These are phyloP conservation scores for Dothistroma pini DNA, from an alignment of 2,329 filamentous ascomycete species.

Conservation along the genomic window DNA sequence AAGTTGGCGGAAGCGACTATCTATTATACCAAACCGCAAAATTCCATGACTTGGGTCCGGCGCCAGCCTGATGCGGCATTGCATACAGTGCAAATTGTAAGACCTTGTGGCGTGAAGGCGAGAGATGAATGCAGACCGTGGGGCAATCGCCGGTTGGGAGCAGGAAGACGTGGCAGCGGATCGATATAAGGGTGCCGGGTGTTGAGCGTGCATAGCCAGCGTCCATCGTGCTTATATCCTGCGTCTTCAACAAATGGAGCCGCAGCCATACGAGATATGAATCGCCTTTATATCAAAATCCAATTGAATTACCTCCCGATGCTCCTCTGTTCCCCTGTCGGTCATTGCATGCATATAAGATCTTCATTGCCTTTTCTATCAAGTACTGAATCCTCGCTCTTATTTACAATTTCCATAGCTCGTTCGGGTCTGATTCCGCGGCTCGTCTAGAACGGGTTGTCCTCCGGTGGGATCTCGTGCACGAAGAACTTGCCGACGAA, in stretches of 20 bases:
- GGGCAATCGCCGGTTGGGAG: slow-evolving; percentile 1
- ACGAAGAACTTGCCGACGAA: slow-evolving; percentile 56
- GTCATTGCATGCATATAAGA: background rate
- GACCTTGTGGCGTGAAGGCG: slow-evolving; percentile 8
- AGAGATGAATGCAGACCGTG: slow-evolving; percentile 13
- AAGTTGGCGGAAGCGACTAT: slow-evolving; percentile 11
- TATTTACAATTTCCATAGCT: slow-evolving; percentile 18
- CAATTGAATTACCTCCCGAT: background rate
- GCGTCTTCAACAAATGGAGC: background rate
- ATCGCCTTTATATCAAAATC: background rate
- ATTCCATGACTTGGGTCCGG: background rate
- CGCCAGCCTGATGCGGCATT: slow-evolving; percentile 6
- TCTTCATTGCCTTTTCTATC: slow-evolving; percentile 12
- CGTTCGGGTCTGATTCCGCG: background rate
- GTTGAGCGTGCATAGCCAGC: background rate
- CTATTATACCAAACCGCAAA: slow-evolving; percentile 7
- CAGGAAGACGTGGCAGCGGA: slow-evolving; percentile 14
- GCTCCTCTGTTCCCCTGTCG: background rate
- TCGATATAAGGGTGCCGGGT: slow-evolving; percentile 12
- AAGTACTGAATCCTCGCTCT: slow-evolving; percentile 21
- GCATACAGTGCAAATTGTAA: background rate
- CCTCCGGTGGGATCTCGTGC: slow-evolving; percentile 58
- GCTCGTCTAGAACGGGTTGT: slow-evolving; percentile 55
- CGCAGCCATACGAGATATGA: background rate
- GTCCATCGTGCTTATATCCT: background rate